These are phyloP conservation scores for Stevia rebaudiana DNA, from an alignment of 140 eudicot species.

Conservation along the genomic window DNA sequence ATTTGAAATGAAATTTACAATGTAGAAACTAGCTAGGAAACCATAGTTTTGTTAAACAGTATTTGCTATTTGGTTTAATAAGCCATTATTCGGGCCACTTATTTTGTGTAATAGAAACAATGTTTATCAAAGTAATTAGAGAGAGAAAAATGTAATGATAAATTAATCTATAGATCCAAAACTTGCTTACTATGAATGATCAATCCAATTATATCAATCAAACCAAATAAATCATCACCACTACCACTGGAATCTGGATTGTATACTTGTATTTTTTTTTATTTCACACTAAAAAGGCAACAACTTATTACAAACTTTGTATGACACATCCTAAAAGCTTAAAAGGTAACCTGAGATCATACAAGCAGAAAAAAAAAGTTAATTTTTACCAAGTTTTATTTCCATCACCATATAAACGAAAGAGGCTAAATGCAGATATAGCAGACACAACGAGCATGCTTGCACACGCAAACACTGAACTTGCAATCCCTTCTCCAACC, in stretches of 20 bases:
- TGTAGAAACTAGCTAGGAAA: no score
- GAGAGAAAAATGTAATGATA: no score
- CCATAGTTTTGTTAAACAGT: no score
- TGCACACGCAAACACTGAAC: constrained; percentile 49
- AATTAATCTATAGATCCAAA: no score
- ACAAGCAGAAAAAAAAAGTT: no score
- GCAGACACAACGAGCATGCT: constrained; percentile 59
- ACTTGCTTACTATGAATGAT: no score
- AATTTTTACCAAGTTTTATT: not conserved
- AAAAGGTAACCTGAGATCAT: not conserved
- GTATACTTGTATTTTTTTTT: not conserved
- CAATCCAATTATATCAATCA: no score
- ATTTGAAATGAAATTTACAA: no score
- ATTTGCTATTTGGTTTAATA: no score
- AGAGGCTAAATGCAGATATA: constrained; percentile 76
- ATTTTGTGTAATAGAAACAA: no score
- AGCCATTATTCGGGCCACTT: no score
- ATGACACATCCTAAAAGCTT: constrained; percentile 4
- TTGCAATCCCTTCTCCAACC: constrained; percentile 74
- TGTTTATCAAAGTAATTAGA: no score
- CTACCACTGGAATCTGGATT: not conserved
- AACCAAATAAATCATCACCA: not conserved
- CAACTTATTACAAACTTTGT: constrained; percentile 14
- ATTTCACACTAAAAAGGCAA: constrained; percentile 1
- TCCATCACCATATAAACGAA: constrained; percentile 65